Evolutionary conservation across 179 eudicot genomes (phyloP).

Genomic region (Beta lomatogona): DNA sequence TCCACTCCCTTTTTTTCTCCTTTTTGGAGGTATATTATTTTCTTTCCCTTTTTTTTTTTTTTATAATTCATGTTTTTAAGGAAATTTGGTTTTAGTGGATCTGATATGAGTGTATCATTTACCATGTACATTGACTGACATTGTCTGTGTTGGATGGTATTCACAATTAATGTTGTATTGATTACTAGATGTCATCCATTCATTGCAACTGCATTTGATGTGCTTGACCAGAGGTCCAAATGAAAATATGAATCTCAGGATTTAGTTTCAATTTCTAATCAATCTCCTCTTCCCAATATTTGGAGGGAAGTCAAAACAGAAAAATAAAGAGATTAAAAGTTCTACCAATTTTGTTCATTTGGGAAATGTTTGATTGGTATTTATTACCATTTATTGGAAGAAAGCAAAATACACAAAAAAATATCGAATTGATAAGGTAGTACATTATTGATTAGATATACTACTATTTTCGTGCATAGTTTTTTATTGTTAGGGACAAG

Average conservation of each 20-base stretch:
- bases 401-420: background rate
- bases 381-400: too few relatives aligned
- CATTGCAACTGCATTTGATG: conserved; percentile 29
- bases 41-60: conserved; percentile 17
- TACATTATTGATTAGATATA: too few relatives aligned
- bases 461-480: too few relatives aligned
- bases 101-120: conserved; percentile 29
- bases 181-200: conserved; percentile 33
- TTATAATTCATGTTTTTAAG: conserved; percentile 10
- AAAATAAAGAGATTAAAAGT: background rate
- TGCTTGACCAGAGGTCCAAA: conserved; percentile 20
- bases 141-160: conserved; percentile 41
- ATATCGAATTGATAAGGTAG: background rate
- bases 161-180: conserved; percentile 33
- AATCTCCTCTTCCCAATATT: conserved; percentile 13
- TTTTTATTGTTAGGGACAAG: too few relatives aligned
- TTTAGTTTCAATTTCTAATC: background rate
- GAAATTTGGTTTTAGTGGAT: conserved; percentile 30
- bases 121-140: conserved; percentile 43
- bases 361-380: background rate
- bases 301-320: conserved; percentile 18
- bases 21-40: conserved; percentile 24
- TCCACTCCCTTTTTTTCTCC: background rate
- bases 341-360: background rate
- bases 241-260: background rate